Evolutionary conservation across 495 filamentous ascomycete species (phyloP), one percentile per base, ranked within the genome.

Genomic region (Aspergillus bertholletiae): DNA sequence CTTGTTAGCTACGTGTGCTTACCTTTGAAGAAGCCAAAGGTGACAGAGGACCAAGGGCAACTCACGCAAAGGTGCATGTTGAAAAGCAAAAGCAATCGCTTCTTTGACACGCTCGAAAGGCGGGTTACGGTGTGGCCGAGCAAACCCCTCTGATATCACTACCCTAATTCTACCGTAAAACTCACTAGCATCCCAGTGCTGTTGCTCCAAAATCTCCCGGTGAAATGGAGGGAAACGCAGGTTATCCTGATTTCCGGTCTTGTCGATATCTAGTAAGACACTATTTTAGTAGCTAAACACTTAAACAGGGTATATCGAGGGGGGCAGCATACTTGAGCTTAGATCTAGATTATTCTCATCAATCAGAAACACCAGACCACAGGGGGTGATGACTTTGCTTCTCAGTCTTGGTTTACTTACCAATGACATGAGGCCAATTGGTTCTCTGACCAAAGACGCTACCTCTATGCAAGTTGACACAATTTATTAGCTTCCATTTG

Each of bases 21-120:
- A 5, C 5, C 13, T 37, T 37, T 8, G 7, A 12, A 2, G 9
- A 15, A 15, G 13, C 2, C 9, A 37, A n/a, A n/a, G 13, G 13
- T 22, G 21, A 28, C n/a, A 26, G 2, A 32, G n/a, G 22, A 2
- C 17, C 47, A 47, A 18, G 0, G 23, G 21, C 41, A 26, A 52
- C 77, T 66, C 72, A 93, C 90, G 78, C 23, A 89, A 69, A 6
- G 91, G 91, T 44, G 88, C 90, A 79, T 93, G 89, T 63, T 94
- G 89, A 59, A 95, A 96, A 7, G 90, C 85, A 65, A 96, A 92
- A 5, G 79, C 80, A 44, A 92, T 82, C 21, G 90, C 64, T 66
- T 92, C 88, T 60, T 84, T 88, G 58, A 88, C 77, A 39, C 85
- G 73, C 59, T 90, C 84, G 53, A 91, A 87, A 0, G 83, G 82